Evolutionary conservation across 148 eudicot species (phyloP).

Genomic region (Nyssa sinensis): DNA sequence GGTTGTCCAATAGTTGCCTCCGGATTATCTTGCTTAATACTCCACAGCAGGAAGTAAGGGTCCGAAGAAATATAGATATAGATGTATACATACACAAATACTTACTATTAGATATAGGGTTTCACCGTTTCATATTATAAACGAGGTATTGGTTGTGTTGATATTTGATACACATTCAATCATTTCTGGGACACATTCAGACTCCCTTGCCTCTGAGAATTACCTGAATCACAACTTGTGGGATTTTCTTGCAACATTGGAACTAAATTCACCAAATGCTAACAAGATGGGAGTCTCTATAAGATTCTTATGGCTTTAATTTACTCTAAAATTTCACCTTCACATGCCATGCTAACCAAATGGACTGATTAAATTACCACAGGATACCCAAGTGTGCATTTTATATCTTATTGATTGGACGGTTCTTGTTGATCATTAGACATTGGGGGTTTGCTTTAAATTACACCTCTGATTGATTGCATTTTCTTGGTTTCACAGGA

Average conservation of each 20-base stretch:
- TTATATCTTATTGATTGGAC: background rate
- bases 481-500: conserved; percentile 27
- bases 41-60: background rate
- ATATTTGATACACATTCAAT: no score
- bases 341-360: background rate
- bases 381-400: background rate
- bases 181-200: background rate
- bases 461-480: background rate
- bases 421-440: background rate
- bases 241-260: background rate
- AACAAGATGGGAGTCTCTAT: no score
- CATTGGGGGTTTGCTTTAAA: background rate
- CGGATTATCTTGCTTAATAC: background rate
- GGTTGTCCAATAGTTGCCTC: background rate
- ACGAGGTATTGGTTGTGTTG: no score
- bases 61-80: no score
- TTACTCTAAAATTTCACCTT: background rate
- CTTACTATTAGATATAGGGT: no score
- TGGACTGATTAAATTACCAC: background rate
- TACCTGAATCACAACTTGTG: conserved; percentile 1
- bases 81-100: background rate
- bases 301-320: background rate
- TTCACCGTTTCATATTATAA: no score
- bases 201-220: background rate
- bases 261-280: background rate